These are phyloP conservation scores for Phytophthora syringae DNA, from an alignment of 352 stramenopile genomes.

Conservation along the genomic window DNA sequence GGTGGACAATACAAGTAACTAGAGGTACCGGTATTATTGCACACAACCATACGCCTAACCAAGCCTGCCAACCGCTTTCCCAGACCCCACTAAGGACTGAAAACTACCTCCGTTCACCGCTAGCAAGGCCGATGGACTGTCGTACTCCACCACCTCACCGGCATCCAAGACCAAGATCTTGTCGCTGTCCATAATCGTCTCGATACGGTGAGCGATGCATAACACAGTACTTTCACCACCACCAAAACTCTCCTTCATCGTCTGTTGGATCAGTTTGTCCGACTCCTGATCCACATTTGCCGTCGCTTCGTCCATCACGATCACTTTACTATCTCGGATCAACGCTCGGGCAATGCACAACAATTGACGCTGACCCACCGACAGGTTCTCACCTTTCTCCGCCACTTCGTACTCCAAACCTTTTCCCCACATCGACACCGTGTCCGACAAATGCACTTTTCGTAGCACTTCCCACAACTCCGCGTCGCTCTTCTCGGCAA, in stretches of 20 bases:
- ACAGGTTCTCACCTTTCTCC: constrained; percentile 95
- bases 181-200: constrained; percentile 95
- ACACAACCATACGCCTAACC: too few species aligned
- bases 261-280: constrained; percentile 69
- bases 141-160: constrained; percentile 46
- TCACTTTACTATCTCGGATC: constrained; percentile 86
- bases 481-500: constrained; percentile 65
- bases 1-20: too few species aligned
- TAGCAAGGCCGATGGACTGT: constrained; percentile 62
- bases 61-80: constrained; percentile 6
- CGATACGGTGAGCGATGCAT: constrained; percentile 94
- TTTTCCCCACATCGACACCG: constrained; percentile 53
- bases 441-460: constrained; percentile 66
- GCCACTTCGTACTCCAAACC: constrained; percentile 88
- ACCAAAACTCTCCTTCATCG: constrained; percentile 91
- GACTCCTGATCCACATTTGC: constrained; percentile 86
- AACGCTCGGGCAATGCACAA: constrained; percentile 95
- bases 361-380: constrained; percentile 95
- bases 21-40: too few species aligned
- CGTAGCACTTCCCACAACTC: constrained; percentile 59
- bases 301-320: constrained; percentile 97
- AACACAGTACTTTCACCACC: constrained; percentile 83
- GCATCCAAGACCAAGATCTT: constrained; percentile 91
- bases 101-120: constrained; percentile 78
- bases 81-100: constrained; percentile 38